Evolutionary conservation across 2,329 filamentous ascomycete species (phyloP), one percentile per base, ranked within the genome.

Genomic region (Raffaelea ambrosiae): DNA sequence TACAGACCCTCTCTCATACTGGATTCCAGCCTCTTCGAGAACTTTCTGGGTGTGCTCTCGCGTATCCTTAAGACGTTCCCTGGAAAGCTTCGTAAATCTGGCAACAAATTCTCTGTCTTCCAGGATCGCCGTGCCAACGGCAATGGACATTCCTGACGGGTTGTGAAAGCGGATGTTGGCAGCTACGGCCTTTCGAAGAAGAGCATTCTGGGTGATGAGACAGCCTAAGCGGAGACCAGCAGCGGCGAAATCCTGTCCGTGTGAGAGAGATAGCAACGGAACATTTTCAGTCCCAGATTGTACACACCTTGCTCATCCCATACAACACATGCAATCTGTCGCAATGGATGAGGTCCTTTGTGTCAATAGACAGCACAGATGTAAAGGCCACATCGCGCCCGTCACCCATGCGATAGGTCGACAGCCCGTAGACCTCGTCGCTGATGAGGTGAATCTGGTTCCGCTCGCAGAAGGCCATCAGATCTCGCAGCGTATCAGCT

Each of bases 371-470:
- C 2, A 78, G 60, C 3, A 66, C 61, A 0, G 74, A 78, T 3
- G 68, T 72, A 51, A 79, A 79, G 0, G 63, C 33, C 26, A 61
- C 56, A 58, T 70, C 49, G 16, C 18, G 7, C 5, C 8, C 35
- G 35, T 38, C 16, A n/a, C 16, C 35, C 35, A 10, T 38, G 35
- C 8, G 5, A 50, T 70, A 79, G 0, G 72, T 64, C 1, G 72
- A 75, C 35, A 73, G 62, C 10, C 71, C 77, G 54, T 80, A 81
- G 36, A 81, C 72, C 55, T 81, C 77, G 56, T 81, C 77, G 51
- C 70, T 73, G 54, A 81, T 67, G 41, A 80, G 61, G 50, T 81
- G 76, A 4, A 81, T 60, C 3, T 59, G 53, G 51, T 77, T 64
- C 38, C 63, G 65, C 46, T 73, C 61, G 52, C 76, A 79, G 46